A percentile compares a stretch with the other conserved stretches of the same genome.
phyloP scores from a whole-genome alignment of 2,329 filamentous ascomycete species.

The Cordyceps tenuipes region DNA sequence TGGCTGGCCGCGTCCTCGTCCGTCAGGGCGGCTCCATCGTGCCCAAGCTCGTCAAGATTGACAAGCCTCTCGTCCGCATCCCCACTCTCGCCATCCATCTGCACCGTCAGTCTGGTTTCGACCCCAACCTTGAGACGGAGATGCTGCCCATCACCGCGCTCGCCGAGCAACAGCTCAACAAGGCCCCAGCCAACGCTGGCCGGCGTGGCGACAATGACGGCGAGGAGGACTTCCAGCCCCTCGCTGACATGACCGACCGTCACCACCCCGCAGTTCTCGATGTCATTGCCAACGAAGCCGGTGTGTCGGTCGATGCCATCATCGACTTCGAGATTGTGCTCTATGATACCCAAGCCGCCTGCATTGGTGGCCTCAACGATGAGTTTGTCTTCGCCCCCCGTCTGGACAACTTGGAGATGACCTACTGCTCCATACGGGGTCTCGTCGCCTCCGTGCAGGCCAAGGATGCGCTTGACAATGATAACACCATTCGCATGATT shows the following conservation, averaged over 20 bases:
- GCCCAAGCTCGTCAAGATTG: slow-evolving; percentile 81
- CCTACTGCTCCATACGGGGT: slow-evolving; percentile 81
- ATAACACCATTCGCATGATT: slow-evolving; percentile 79
- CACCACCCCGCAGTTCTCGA: slow-evolving; percentile 86
- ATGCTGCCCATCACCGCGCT: slow-evolving; percentile 89
- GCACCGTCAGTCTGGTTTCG: slow-evolving; percentile 74
- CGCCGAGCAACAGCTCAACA: slow-evolving; percentile 79
- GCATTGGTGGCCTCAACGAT: slow-evolving; percentile 80
- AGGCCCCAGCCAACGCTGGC: slow-evolving; percentile 43
- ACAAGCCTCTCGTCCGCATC: slow-evolving; percentile 82
- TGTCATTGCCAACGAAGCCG: slow-evolving; percentile 72
- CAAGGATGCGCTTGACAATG: slow-evolving; percentile 58
- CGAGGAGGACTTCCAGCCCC: slow-evolving; percentile 56
- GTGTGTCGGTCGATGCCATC: slow-evolving; percentile 60
- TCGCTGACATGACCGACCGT: slow-evolving; percentile 69
- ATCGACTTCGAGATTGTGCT: slow-evolving; percentile 95
- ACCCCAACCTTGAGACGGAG: slow-evolving; percentile 96
- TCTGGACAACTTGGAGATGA: slow-evolving; percentile 93
- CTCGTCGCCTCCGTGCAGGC: slow-evolving; percentile 70
- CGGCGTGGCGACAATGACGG: slow-evolving; percentile 30
- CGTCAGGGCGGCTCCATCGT: slow-evolving; percentile 63
- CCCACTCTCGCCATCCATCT: slow-evolving; percentile 93
- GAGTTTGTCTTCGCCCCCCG: slow-evolving; percentile 96
- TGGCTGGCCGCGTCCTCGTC: slow-evolving; percentile 83
- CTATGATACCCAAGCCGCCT: slow-evolving; percentile 89